A percentile compares a stretch with the other conserved stretches of the same genome.
Conservation (phyloP, 2,329 filamentous ascomycete species). For the Calonectria montana region DNA sequence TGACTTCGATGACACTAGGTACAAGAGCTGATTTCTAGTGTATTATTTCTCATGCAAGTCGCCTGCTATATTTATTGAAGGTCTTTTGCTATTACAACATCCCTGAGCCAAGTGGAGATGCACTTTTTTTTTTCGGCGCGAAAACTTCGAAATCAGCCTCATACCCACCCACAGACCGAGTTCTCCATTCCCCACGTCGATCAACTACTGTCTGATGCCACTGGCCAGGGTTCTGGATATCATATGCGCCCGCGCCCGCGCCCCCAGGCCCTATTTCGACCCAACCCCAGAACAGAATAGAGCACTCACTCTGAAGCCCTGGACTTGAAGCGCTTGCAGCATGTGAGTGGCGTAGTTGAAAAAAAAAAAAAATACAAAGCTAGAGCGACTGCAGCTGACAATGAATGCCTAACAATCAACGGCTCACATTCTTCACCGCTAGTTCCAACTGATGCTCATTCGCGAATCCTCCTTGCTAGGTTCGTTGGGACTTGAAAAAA, state of each 20-base stretch:
- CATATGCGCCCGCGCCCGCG: not conserved
- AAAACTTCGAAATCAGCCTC: not conserved
- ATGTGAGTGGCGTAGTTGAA: conserved; percentile 12
- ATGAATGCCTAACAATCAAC: not conserved
- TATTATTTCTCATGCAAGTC: not conserved
- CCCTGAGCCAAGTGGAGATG: not conserved
- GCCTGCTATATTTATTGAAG: too few species aligned
- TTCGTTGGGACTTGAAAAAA: not conserved
- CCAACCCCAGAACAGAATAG: not conserved
- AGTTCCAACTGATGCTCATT: not conserved
- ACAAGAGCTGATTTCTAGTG: not conserved
- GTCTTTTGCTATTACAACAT: too few species aligned
- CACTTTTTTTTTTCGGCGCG: not conserved
- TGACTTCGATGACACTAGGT: not conserved
- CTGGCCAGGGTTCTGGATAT: not conserved
- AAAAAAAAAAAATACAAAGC: not conserved
- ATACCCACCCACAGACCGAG: not conserved
- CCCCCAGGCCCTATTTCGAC: conserved; percentile 2
- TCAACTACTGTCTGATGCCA: not conserved
- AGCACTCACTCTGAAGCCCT: not conserved
- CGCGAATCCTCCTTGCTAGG: not conserved
- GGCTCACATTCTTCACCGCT: conserved; percentile 3
- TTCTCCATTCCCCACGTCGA: not conserved
- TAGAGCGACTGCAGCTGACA: not conserved
- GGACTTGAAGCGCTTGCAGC: not conserved